phyloP scores from a whole-genome alignment of 2,329 filamentous ascomycete genomes.

The Penicillium sclerotigenum region DNA sequence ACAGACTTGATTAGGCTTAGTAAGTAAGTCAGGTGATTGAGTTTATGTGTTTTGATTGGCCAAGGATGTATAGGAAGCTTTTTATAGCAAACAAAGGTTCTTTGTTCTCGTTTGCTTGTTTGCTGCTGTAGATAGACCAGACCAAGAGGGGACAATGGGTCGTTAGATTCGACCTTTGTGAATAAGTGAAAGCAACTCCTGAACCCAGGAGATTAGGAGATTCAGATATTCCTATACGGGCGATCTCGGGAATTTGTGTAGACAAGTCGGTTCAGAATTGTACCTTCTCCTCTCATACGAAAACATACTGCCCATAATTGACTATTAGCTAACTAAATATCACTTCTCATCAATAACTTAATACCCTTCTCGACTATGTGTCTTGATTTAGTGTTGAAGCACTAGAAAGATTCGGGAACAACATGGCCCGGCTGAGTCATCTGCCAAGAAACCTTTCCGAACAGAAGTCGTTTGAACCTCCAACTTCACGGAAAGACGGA shows the following conservation, averaged over 20 bases:
- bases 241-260: background rate
- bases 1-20: slow-evolving; percentile 2
- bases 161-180: too few species aligned
- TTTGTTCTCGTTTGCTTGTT: background rate
- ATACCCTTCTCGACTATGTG: background rate
- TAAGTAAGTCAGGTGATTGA: slow-evolving; percentile 14
- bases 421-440: slow-evolving; percentile 15
- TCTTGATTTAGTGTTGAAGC: background rate
- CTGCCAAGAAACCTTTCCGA: slow-evolving; percentile 26
- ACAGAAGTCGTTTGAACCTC: slow-evolving; percentile 29
- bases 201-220: background rate
- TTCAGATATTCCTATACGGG: background rate
- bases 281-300: too few species aligned
- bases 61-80: slow-evolving; percentile 2
- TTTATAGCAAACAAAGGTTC: background rate
- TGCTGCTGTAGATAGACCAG: background rate
- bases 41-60: background rate
- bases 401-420: slow-evolving; percentile 4
- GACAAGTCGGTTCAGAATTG: background rate
- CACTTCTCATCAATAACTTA: background rate
- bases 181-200: background rate
- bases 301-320: background rate
- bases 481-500: slow-evolving; percentile 26
- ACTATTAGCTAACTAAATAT: background rate
- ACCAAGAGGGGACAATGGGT: background rate